Evolutionary conservation across 306 rosid species (phyloP).

Genomic region (cucumber (Cucumis sativus)): Cucumber_9930_V3 NC_026659.2:23593501-23594000

Average conservation of each 20-base stretch:
- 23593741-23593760: not conserved
- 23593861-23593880: not conserved
- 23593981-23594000: constrained; percentile 15
- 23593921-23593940: not conserved
- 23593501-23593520: too few species aligned
- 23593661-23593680: not conserved
- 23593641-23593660: not conserved
- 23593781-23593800: not conserved
- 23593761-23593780: not conserved
- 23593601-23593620: too few species aligned
- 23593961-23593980: not conserved
- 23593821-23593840: not conserved
- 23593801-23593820: not conserved
- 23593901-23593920: constrained; percentile 3
- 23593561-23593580: too few species aligned
- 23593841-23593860: not conserved
- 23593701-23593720: not conserved
- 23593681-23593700: not conserved
- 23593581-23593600: too few species aligned
- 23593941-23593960: constrained; percentile 1
- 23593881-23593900: constrained; percentile 1
- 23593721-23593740: too few species aligned
- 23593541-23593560: too few species aligned
- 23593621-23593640: not conserved
- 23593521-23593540: too few species aligned